phyloP scores from a whole-genome alignment of 2,329 filamentous ascomycete species.

The Fusarium sacchari region DNA sequence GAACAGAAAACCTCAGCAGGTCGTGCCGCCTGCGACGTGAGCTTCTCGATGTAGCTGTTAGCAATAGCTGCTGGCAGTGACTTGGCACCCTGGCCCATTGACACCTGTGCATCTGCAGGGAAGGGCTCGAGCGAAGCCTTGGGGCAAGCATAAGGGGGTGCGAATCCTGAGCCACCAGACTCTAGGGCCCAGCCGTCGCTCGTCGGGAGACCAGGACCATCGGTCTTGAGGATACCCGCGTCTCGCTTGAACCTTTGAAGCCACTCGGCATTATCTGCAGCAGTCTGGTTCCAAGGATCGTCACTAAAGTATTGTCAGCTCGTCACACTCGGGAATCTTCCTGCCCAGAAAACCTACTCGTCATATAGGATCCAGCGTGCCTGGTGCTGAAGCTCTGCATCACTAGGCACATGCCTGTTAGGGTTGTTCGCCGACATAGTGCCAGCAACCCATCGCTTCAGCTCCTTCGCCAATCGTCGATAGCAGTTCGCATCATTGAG shows the following conservation, averaged over 20 bases:
- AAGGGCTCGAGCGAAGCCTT: constrained; percentile 52
- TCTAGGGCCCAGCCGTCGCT: constrained; percentile 57
- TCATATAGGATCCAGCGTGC: constrained; percentile 71
- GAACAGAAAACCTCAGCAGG: constrained; percentile 67
- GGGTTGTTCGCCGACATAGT: constrained; percentile 70
- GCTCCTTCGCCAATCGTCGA: constrained; percentile 62
- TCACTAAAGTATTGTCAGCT: constrained; percentile 55
- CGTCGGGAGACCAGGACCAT: constrained; percentile 61
- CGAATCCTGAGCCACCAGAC: constrained; percentile 65
- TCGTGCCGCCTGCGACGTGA: constrained; percentile 56
- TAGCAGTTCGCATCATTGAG: constrained; percentile 71
- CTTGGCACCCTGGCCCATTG: constrained; percentile 51
- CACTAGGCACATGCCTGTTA: constrained; percentile 66
- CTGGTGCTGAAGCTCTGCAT: constrained; percentile 72
- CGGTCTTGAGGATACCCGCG: constrained; percentile 60
- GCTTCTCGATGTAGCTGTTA: constrained; percentile 59
- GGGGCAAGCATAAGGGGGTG: constrained; percentile 63
- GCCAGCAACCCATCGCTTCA: constrained; percentile 62
- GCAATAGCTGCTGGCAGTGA: constrained; percentile 57
- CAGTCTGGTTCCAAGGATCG: constrained; percentile 72
- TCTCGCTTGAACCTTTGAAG: constrained; percentile 70
- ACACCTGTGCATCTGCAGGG: constrained; percentile 46
- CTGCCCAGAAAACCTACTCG: constrained; percentile 56
- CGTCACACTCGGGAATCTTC: background rate
- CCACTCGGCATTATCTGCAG: constrained; percentile 72